Percentiles rank a stretch among this genome's conserved stretches.
Evolutionary conservation across 768 basidiomycete species (phyloP).

Genomic region (Kwoniella dejecticola): DNA sequence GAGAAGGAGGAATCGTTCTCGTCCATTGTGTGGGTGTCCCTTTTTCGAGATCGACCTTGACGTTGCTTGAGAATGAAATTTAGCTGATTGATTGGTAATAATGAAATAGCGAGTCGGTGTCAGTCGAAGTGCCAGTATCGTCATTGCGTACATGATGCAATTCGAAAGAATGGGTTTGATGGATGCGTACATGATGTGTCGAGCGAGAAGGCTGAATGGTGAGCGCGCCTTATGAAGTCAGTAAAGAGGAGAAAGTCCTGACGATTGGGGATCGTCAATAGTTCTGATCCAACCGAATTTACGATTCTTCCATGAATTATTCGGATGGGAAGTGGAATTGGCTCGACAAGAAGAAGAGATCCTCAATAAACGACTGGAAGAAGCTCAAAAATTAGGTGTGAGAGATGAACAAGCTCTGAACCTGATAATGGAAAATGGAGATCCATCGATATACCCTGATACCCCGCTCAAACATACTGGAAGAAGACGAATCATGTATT

Average conservation of each 20-base stretch:
- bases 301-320: conserved; percentile 89
- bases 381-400: conserved; percentile 15
- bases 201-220: conserved; percentile 77
- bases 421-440: neutral
- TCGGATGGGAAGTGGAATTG: conserved; percentile 92
- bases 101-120: conserved; percentile 91
- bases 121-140: conserved; percentile 87
- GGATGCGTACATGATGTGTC: conserved; percentile 89
- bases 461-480: conserved; percentile 2
- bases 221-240: conserved; percentile 27
- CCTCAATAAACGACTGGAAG: conserved; percentile 13
- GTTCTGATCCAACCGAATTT: conserved; percentile 95
- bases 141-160: conserved; percentile 97
- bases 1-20: conserved; percentile 81
- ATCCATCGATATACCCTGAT: neutral
- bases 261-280: conserved; percentile 17
- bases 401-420: conserved; percentile 17
- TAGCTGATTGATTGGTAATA: too few relatives aligned
- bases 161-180: conserved; percentile 80
- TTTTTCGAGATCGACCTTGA: too few relatives aligned
- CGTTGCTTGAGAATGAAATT: too few relatives aligned
- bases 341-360: conserved; percentile 57
- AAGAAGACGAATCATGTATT: conserved; percentile 41
- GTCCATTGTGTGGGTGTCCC: conserved; percentile 70
- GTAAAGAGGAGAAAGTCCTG: neutral